Conservation (phyloP, 441 rosid genomes). For the Corymbia citriodora region DNA sequence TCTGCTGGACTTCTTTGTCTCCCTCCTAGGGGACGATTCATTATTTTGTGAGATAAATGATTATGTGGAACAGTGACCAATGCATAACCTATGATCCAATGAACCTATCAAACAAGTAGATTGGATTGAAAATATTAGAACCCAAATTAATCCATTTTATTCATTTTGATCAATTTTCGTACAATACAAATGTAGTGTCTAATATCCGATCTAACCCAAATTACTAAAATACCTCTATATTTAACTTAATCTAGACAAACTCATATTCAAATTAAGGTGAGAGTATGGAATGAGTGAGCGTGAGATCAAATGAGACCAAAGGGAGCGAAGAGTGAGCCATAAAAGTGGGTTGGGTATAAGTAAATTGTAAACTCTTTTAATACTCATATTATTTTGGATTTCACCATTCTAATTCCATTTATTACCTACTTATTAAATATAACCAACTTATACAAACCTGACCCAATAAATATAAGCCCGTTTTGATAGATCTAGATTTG, state of each 20-base stretch:
- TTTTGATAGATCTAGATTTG: neutral
- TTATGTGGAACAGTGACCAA: neutral
- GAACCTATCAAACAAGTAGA: accelerated
- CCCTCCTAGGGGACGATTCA: neutral
- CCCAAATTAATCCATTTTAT: no score
- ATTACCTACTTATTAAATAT: no score
- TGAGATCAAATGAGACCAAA: neutral
- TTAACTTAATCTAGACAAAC: no score
- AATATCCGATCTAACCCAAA: no score
- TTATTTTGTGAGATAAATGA: neutral
- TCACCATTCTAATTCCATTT: neutral
- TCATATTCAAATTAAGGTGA: neutral
- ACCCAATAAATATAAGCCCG: neutral
- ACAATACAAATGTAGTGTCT: no score
- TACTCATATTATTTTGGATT: no score
- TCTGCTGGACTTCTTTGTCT: neutral
- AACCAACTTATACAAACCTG: no score
- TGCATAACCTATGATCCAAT: no score
- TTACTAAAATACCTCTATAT: neutral
- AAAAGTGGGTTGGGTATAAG: no score
- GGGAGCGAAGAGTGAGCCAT: neutral
- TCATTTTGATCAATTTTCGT: no score
- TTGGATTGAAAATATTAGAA: no score
- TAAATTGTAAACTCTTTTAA: no score
- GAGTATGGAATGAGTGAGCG: neutral